Evolutionary conservation across 805 yeast genomes (phyloP), one percentile per base, ranked within the genome.

Genomic region (Saccharomycopsis sp.): DNA sequence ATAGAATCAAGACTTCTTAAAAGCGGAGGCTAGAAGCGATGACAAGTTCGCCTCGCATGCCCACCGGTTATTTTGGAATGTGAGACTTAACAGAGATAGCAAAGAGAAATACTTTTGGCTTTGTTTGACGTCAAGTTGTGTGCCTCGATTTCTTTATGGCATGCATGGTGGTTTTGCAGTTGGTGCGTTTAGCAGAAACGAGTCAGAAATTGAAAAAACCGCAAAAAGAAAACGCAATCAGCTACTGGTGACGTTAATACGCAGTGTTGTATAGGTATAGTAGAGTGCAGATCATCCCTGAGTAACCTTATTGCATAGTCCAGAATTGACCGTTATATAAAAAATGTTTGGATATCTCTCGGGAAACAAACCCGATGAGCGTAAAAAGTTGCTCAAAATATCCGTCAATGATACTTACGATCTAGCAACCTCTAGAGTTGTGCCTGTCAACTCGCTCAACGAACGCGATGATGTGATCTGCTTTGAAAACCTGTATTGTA

Each of bases 361-460:
- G 41, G 38, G 38, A 29, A 29, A 29, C 12, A 50, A 50, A 29
- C 24, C 34, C 17, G 24, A 15, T 24, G 24, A 9, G 7, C 23
- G 9, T 20, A 24, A 50, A 44, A 53, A 53, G 35, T 19, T 34
- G 44, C 15, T 22, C 53, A 54, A 54, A 41, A 42, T 41, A 54
- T 41, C 34, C 7, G 44, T 19, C 44, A 52, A 25, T 29, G 41
- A 17, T 25, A 17, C 19, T 8, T 22, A 22, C 47, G 50, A 34
- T 17, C 14, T 29, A 20, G n/a, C 15, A 19, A 34, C 47, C 2
- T 66, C 64, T 50, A 66, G 66, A 51, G 61, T 70, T 2, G 77
- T 80, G 1, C 78, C 81, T 0, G 76, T 81, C 14, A 81, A 81
- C 62, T 67, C 78, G 1, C 72, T 72, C 38, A 59, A 56, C 2